A percentile compares a stretch with the other conserved stretches of the same genome.
phyloP scores from a whole-genome alignment of 345 rosid genomes.

The Garcia nutans region DNA sequence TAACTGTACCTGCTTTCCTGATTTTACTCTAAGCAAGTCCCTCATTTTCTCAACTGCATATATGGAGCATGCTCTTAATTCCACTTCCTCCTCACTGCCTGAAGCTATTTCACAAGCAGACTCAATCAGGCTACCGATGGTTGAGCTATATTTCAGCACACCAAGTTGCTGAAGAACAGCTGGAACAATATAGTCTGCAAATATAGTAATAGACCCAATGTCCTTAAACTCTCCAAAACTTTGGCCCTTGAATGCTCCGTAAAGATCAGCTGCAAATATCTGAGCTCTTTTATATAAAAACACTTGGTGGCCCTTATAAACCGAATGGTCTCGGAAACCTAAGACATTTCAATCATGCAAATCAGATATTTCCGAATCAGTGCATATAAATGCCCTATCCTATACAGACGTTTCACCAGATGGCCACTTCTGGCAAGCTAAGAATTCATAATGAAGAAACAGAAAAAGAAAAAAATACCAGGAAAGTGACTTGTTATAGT shows the following conservation, averaged over 20 bases:
- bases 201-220: constrained; percentile 64
- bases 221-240: constrained; percentile 70
- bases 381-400: not conserved
- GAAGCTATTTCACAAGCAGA: constrained; percentile 50
- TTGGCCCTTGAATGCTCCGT: constrained; percentile 81
- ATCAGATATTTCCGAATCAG: constrained; percentile 12
- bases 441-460: not conserved
- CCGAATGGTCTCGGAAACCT: constrained; percentile 79
- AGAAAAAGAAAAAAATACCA: constrained; percentile 37
- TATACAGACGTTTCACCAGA: not conserved
- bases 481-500: constrained; percentile 67
- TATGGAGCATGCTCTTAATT: constrained; percentile 75
- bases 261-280: constrained; percentile 74
- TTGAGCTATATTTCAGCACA: constrained; percentile 61
- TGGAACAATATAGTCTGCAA: constrained; percentile 80
- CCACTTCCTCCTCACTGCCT: constrained; percentile 82
- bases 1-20: constrained; percentile 62
- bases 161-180: constrained; percentile 77
- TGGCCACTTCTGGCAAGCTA: not conserved
- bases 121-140: constrained; percentile 47
- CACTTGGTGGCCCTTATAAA: constrained; percentile 73
- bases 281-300: constrained; percentile 83
- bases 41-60: constrained; percentile 80
- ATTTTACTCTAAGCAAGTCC: constrained; percentile 53
- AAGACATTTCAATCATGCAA: constrained; percentile 6